Base-by-base conservation (phyloP, 805 yeast species). In the Hanseniaspora pseudoguilliermondii region DNA sequence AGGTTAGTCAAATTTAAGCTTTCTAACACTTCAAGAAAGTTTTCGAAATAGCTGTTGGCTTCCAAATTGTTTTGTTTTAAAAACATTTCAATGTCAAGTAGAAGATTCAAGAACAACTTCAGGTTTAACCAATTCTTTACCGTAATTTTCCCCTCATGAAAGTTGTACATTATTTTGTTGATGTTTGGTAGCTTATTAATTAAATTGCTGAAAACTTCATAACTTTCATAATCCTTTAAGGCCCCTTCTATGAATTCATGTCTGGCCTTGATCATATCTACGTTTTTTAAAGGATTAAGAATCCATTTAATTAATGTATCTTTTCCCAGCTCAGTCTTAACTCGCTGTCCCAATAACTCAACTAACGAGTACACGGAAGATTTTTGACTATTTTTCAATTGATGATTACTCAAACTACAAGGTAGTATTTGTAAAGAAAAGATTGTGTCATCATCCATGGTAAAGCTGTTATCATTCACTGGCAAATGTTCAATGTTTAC, bases 271-370 rank as follows among this genome's bases (percentile, higher is more conserved):
- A 75, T 68, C 7, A 55, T 25, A 0, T 59, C 58, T 1, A 59
- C 53, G n/a, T 66, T 62, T 1, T 65, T 59, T 3, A 70, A 57
- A 0, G 78, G 78, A 16, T 69, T 61, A 2, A 61, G 36, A 11
- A 75, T 59, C 72, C 73, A 72, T 0, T 65, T 58, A 13, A 58
- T 61, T n/a, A 75, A 49, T 1, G 66, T 59, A 25, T 62, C 59
- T 32, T 58, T 60, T 0, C 76, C 73, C 13, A 64, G 54, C 10
- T 62, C 62, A 0, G 75, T 63, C 38, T 20, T 25, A 29, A 61
- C 60, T 1, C 71, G 66, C 58, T 57, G 59, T 42, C 53, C 47
- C 21, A 59, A 51, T 43, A 59, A 47, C 42, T 62, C 63, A 16
- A 61, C 60, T 5, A 65, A 25, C 18, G 65, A 64, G 29, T 58